Conservation (phyloP, 371 early-diverging fungal species). For the Mortierella sp. region DNA sequence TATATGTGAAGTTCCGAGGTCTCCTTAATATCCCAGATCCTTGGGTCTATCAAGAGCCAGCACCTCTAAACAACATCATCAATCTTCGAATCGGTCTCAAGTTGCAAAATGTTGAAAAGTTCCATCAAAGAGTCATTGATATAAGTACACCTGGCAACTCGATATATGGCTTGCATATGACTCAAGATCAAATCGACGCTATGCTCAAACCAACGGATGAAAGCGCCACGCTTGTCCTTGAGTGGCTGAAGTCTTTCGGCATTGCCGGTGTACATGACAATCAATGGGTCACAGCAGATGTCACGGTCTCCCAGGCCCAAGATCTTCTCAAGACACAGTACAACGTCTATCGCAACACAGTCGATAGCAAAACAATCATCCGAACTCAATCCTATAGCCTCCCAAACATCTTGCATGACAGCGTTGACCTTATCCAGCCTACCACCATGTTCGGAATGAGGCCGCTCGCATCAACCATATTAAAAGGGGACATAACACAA, state of each 20-base stretch:
- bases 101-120: constrained; percentile 12
- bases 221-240: constrained; percentile 2
- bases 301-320: constrained; percentile 4
- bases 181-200: constrained; percentile 4
- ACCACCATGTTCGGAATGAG: background rate
- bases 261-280: background rate
- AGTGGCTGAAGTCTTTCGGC: constrained; percentile 14
- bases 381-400: constrained; percentile 7
- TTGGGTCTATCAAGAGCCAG: background rate
- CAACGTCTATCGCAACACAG: background rate
- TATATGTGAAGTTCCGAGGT: background rate
- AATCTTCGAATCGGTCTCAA: constrained; percentile 10
- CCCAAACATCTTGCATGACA: background rate
- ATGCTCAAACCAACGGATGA: constrained; percentile 6
- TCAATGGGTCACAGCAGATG: constrained; percentile 5
- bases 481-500: background rate
- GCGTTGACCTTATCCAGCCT: constrained; percentile 7
- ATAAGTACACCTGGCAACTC: constrained; percentile 15
- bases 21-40: background rate
- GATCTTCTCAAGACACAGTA: constrained; percentile 7
- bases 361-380: background rate
- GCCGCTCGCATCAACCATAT: background rate
- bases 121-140: constrained; percentile 2
- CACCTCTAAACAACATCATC: background rate
- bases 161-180: constrained; percentile 10